Percentiles rank a stretch among this genome's conserved stretches.
Evolutionary conservation across 2,329 filamentous ascomycete genomes (phyloP).

Genomic region (Byssochlamys sp.): DNA sequence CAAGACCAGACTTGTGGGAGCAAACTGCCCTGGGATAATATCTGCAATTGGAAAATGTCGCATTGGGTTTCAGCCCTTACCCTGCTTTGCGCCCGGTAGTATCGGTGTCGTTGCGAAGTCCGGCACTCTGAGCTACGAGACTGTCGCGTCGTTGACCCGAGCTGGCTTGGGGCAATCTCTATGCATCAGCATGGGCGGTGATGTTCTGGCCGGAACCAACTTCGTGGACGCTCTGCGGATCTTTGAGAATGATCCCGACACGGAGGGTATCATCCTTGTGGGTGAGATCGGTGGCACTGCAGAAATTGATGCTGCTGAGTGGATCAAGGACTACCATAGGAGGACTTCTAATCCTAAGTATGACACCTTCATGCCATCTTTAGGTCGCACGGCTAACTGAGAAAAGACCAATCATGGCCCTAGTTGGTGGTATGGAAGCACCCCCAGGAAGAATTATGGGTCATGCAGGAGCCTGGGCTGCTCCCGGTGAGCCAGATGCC

Average conservation of each 20-base stretch:
- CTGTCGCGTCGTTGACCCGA: slow-evolving; percentile 62
- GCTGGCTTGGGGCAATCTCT: slow-evolving; percentile 69
- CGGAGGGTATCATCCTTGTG: slow-evolving; percentile 61
- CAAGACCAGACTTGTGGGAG: slow-evolving; percentile 63
- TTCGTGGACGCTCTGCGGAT: slow-evolving; percentile 61
- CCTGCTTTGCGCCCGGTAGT: slow-evolving; percentile 59
- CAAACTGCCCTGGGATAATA: slow-evolving; percentile 75
- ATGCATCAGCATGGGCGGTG: slow-evolving; percentile 68
- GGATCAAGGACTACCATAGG: not conserved
- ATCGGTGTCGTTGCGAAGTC: slow-evolving; percentile 73
- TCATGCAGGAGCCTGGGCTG: slow-evolving; percentile 65
- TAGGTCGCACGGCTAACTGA: slow-evolving; percentile 9
- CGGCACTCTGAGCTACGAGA: slow-evolving; percentile 70
- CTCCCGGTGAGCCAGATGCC: slow-evolving; percentile 56
- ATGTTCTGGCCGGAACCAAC: slow-evolving; percentile 63
- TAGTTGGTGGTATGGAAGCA: slow-evolving; percentile 59
- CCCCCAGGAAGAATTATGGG: slow-evolving; percentile 61
- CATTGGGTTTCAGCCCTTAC: slow-evolving; percentile 67
- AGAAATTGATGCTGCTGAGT: slow-evolving; percentile 80
- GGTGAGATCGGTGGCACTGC: slow-evolving; percentile 63
- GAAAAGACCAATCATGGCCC: slow-evolving; percentile 58
- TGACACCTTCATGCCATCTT: not conserved
- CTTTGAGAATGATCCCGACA: slow-evolving; percentile 57
- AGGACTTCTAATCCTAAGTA: not conserved
- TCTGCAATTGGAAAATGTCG: slow-evolving; percentile 60